Conservation (phyloP, 306 rosid species). For the Corylus heterophylla region DNA sequence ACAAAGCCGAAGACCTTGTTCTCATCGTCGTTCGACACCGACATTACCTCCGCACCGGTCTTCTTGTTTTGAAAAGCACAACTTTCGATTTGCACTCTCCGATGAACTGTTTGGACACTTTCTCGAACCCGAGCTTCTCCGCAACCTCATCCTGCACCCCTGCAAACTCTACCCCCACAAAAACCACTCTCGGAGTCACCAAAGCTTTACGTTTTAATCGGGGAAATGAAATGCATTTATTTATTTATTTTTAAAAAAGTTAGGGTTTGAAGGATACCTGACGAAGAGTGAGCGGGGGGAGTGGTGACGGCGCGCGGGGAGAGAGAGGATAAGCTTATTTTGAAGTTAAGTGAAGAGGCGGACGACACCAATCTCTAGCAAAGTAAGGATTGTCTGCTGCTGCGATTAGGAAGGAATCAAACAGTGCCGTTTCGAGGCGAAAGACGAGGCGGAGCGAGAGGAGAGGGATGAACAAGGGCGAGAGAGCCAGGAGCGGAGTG, state of each 20-base stretch:
- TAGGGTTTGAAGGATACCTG: constrained; percentile 34
- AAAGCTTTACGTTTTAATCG: not conserved
- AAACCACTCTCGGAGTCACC: constrained; percentile 2
- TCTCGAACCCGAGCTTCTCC: constrained; percentile 70
- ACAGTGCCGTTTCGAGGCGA: constrained; percentile 23
- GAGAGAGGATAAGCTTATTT: constrained; percentile 52
- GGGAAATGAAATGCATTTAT: not conserved
- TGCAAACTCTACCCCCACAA: constrained; percentile 37
- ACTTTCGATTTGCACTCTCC: too few species aligned
- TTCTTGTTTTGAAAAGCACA: constrained; percentile 41
- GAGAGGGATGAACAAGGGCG: not conserved
- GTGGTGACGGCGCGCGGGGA: constrained; percentile 65
- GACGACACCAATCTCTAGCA: constrained; percentile 47
- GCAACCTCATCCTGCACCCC: constrained; percentile 65
- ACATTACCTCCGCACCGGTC: too few species aligned
- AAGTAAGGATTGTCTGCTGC: constrained; percentile 28
- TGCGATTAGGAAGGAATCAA: constrained; percentile 11
- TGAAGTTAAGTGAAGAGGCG: constrained; percentile 22
- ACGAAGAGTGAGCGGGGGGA: constrained; percentile 44
- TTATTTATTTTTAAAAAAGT: not conserved
- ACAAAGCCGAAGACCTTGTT: too few species aligned
- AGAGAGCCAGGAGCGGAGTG: constrained; percentile 38
- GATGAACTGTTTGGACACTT: constrained; percentile 73
- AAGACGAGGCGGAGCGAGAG: constrained; percentile 24
- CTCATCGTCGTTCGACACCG: too few species aligned